Evolutionary conservation across 805 yeast species (phyloP).

Genomic region (Yamadazyma endophytica): DNA sequence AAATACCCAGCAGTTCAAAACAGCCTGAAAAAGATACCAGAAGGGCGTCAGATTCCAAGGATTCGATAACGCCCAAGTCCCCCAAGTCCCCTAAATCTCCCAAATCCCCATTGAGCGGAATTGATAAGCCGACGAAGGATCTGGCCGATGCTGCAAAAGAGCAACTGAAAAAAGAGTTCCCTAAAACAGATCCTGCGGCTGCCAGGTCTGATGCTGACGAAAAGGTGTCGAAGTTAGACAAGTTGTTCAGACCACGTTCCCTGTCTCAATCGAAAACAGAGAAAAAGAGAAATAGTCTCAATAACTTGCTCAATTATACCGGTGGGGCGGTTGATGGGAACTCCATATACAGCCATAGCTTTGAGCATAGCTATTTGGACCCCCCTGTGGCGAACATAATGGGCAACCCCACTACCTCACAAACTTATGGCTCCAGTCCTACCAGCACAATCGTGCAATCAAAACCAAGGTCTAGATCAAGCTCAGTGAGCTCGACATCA

Average conservation of each 20-base stretch:
- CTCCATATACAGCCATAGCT: slow-evolving; percentile 7
- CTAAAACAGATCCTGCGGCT: not conserved
- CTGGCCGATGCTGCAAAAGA: no score
- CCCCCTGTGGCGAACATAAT: slow-evolving; percentile 7
- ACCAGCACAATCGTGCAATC: slow-evolving; percentile 6
- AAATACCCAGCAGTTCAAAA: slow-evolving; percentile 1
- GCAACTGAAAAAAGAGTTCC: no score
- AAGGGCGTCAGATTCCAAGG: not conserved
- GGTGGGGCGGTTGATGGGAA: slow-evolving; percentile 12
- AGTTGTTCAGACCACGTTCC: slow-evolving; percentile 10
- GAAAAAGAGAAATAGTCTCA: slow-evolving; percentile 4
- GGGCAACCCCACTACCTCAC: slow-evolving; percentile 3
- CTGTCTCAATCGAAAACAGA: slow-evolving; percentile 5
- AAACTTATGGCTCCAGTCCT: slow-evolving; percentile 7
- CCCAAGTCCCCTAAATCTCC: not conserved
- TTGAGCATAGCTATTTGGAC: slow-evolving; percentile 7
- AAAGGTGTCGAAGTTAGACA: slow-evolving; percentile 9
- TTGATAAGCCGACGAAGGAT: no score
- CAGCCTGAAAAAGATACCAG: not conserved
- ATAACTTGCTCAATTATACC: slow-evolving; percentile 10
- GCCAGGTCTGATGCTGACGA: no score
- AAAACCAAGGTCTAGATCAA: slow-evolving; percentile 10
- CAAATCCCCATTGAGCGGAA: no score
- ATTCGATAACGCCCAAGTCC: not conserved
- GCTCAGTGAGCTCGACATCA: slow-evolving; percentile 15